phyloP scores from a whole-genome alignment of 257 asterid species.

The Solanum ossicruentum region DNA sequence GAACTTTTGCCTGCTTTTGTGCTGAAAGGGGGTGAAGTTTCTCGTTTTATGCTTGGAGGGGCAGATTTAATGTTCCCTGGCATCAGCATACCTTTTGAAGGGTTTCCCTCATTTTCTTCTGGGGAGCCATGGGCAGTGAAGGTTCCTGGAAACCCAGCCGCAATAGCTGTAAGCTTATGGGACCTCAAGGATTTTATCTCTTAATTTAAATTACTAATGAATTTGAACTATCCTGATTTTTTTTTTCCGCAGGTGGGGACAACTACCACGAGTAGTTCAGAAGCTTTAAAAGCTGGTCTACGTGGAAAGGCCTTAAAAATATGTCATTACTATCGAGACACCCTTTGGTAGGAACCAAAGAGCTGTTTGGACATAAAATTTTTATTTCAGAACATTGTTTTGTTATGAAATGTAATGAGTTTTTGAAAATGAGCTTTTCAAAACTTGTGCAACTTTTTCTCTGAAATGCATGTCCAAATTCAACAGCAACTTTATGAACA shows the following conservation, averaged over 20 bases:
- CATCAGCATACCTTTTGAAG: conserved; percentile 56
- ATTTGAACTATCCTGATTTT: not conserved
- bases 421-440: not conserved
- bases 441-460: not conserved
- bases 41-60: conserved; percentile 82
- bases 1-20: conserved; percentile 75
- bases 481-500: not conserved
- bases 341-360: conserved; percentile 56
- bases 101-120: conserved; percentile 67
- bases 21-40: conserved; percentile 88
- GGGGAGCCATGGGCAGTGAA: conserved; percentile 86
- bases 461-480: not conserved
- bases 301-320: conserved; percentile 90
- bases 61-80: conserved; percentile 99
- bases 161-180: conserved; percentile 70
- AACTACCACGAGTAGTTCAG: conserved; percentile 71
- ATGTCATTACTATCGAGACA: conserved; percentile 63
- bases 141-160: conserved; percentile 93
- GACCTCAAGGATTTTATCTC: not conserved
- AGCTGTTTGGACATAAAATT: not conserved
- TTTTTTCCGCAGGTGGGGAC: conserved; percentile 58
- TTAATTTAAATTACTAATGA: not conserved
- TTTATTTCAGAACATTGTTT: not conserved
- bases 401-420: not conserved
- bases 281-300: conserved; percentile 72